Base-by-base conservation (phyloP, 2,329 filamentous ascomycete genomes). In the Fusarium mexicanum region DNA sequence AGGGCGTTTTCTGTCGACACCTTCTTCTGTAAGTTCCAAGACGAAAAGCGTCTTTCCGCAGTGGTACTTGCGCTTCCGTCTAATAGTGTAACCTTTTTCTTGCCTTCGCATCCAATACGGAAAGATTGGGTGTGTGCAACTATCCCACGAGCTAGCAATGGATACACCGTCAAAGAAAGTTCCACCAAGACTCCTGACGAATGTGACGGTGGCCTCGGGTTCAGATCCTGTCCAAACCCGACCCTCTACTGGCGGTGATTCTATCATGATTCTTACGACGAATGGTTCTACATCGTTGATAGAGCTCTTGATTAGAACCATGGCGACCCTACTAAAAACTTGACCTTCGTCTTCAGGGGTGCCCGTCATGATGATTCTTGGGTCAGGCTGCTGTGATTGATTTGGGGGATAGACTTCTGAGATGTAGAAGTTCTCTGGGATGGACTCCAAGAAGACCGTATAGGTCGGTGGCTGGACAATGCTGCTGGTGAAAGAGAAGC, bases 121-220 rank as follows among this genome's bases (percentile, higher is more conserved):
- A 8, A 24, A 18, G 6, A 2, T 24, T 4, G n/a, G 41, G 17
- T 13, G 0, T 18, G 2, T 24, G 11, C 43, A 44, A 8, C 16
- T 24, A 12, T 18, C 1, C n/a, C 10, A 26, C 17, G n/a, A 46
- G 17, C n/a, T 26, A 7, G 17, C n/a, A 26, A 46, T 17, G 11
- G 43, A 26, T 6, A 6, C 5, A 13, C 43, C n/a, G 17, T 26
- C n/a, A 2, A 26, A 46, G 7, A 26, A 13, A 0, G 11, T 18
- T 18, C n/a, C n/a, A 9, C 5, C 0, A 0, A 0, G 8, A 24
- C 1, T 18, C 10, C 13, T 2, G 17, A 46, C 11, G 11, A 46
- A 26, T 18, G 7, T 26, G 43, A 46, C 11, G 1, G 7, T n/a
- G 22, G 22, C 41, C 1, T n/a, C 14, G 14, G 16, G 0, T 2